Evolutionary conservation across 1,139 yeast species (phyloP).

Genomic region (Spencermartinsiella ligniputridi): DNA sequence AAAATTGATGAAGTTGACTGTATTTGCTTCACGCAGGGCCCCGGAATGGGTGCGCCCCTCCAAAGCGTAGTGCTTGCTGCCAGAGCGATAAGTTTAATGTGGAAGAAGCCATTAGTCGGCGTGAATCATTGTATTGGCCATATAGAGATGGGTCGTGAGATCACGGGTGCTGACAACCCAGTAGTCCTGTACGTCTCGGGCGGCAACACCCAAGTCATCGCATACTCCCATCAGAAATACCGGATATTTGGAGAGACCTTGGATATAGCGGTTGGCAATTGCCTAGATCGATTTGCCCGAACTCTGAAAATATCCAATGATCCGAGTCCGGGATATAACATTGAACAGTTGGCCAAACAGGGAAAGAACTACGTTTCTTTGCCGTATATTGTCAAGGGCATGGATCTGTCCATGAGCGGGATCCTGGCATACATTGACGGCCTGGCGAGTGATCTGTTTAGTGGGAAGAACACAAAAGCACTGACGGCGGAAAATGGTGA

Average conservation of each 20-base stretch:
- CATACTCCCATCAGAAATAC: conserved; percentile 87
- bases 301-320: conserved; percentile 82
- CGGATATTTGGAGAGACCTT: conserved; percentile 95
- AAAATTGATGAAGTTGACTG: conserved; percentile 63
- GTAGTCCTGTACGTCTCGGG: conserved; percentile 96
- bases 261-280: conserved; percentile 96
- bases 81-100: conserved; percentile 72
- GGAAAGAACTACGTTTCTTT: conserved; percentile 66
- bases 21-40: conserved; percentile 95
- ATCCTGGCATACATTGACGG: conserved; percentile 79
- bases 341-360: conserved; percentile 85
- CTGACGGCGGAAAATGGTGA: conserved; percentile 44
- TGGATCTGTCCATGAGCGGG: conserved; percentile 97
- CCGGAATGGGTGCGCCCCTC: conserved; percentile 99
- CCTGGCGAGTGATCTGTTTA: conserved; percentile 66
- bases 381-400: conserved; percentile 96
- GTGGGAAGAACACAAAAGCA: conserved; percentile 48
- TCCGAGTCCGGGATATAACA: conserved; percentile 97
- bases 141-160: conserved; percentile 98
- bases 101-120: conserved; percentile 84
- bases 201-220: conserved; percentile 97
- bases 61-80: conserved; percentile 94
- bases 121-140: conserved; percentile 98
- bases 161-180: conserved; percentile 92
- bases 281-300: conserved; percentile 93